Percentiles rank a stretch among this genome's conserved stretches.
Conservation (phyloP, 495 filamentous ascomycete genomes). For the Penicillium angulare region DNA sequence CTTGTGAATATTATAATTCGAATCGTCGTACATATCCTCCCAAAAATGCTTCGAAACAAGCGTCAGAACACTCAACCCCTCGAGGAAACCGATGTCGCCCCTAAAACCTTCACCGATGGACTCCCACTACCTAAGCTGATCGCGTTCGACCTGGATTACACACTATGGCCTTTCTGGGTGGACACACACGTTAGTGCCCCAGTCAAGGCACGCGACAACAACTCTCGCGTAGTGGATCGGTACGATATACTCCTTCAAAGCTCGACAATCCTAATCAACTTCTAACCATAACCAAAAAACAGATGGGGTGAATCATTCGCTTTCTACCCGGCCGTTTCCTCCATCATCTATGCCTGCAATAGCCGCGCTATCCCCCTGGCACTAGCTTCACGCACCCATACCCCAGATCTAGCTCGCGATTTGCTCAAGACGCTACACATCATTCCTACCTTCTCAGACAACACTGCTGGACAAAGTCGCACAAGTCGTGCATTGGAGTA, state of each 20-base stretch:
- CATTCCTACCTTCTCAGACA: conserved; percentile 48
- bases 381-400: conserved; percentile 77
- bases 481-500: conserved; percentile 62
- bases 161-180: conserved; percentile 96
- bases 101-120: conserved; percentile 70
- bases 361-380: conserved; percentile 60
- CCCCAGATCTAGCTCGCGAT: conserved; percentile 76
- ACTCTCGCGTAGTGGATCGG: conserved; percentile 52
- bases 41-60: conserved; percentile 35
- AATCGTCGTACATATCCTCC: neutral
- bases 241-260: conserved; percentile 17
- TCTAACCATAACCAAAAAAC: too few relatives aligned
- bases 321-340: conserved; percentile 78
- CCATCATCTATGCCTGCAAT: conserved; percentile 64
- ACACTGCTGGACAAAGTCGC: conserved; percentile 35
- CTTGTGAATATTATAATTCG: too few relatives aligned
- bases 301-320: conserved; percentile 73
- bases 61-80: conserved; percentile 38
- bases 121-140: conserved; percentile 80
- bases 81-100: conserved; percentile 43
- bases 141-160: conserved; percentile 95
- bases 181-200: conserved; percentile 88
- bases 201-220: conserved; percentile 61
- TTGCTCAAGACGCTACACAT: conserved; percentile 75
- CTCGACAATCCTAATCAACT: too few relatives aligned